Evolutionary conservation across 345 rosid genomes (phyloP), one percentile per base, ranked within the genome.

Genomic region (Citropsis articulata): DNA sequence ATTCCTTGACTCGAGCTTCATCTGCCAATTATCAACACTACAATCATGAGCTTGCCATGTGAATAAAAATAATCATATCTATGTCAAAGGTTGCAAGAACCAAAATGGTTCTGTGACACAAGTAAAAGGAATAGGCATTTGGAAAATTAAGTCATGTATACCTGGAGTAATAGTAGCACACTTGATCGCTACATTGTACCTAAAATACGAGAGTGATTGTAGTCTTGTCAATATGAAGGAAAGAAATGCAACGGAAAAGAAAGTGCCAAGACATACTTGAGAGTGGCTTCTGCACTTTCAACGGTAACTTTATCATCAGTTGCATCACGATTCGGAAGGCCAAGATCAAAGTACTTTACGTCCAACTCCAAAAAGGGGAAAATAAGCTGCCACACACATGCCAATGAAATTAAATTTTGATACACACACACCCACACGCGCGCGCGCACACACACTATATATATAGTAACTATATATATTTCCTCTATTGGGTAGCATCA

Each of bases 91-190:
- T 10, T 59, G 21, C 25, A 33, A 67, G 65, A 66, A 53, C 28
- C n/a, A 63, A 70, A 36, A 66, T 24, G 48, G 14, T 18, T 78
- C 14, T 24, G 36, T 6, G 28, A 45, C 68, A 50, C 57, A 75
- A 56, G 68, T 57, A 18, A 69, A 79, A 56, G 24, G 9, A 38
- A 57, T 22, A 6, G 28, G 63, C 40, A 55, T 69, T 28, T 45
- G 63, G 27, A 25, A 31, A 33, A 45, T 33, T 31, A 30, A 77
- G 38, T n/a, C n/a, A 65, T 38, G 62, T 67, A 75, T 86, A 94
- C 99, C 99, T 81, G 99, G 99, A 71, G 99, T 94, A 62, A 96
- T 94, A 71, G 99, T 96, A 69, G 99, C 99, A 78, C 99, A 94
- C 87, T 96, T 94, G 81, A 96, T 91, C 9, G 99, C 98, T 22